Base-by-base conservation (phyloP, 345 rosid species). In the Moricandia arvensis region DNA sequence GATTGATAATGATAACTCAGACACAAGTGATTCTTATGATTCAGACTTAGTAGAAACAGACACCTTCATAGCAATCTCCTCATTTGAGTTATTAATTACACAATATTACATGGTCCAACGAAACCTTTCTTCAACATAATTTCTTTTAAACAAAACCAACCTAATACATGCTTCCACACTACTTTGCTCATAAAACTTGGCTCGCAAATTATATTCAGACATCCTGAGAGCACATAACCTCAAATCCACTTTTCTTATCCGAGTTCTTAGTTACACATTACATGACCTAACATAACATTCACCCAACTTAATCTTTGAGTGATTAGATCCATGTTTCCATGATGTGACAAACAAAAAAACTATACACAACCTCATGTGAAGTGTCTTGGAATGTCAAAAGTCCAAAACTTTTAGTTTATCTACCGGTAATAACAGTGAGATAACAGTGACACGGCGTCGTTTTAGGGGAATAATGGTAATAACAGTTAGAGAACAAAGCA, bases 331-430 rank as follows among this genome's bases (percentile, higher is more conserved):
- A 71, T 8, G 30, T 33, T 43, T 10, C 7, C 38, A 58, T 58
- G 29, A 43, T 41, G 13, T 71, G 45, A 29, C 66, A 16, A 45
- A 49, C 29, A n/a, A 15, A 47, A 27, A 57, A n/a, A 57, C 61
- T 63, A 35, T 35, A 53, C 26, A 63, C 69, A 63, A 49, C 8
- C 30, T 34, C 73, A 69, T 13, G 63, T 11, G 4, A 33, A 34
- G 63, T 17, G 47, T 34, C 66, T 34, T 34, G 24, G 21, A 16
- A 29, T n/a, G 60, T 30, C 21, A 16, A 43, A 66, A 47, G 59
- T 15, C 15, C 70, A 66, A 8, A 67, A 27, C 15, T 65, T 21
- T 38, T 37, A 37, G 0, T 80, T 90, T 54, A 91, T 93, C 89
- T 86, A 91, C 77, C 84, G 58, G 58, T 53, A 53, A 18, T 38